phyloP scores from a whole-genome alignment of 73 alveolate genomes.

The Effrenium voratum region DNA sequence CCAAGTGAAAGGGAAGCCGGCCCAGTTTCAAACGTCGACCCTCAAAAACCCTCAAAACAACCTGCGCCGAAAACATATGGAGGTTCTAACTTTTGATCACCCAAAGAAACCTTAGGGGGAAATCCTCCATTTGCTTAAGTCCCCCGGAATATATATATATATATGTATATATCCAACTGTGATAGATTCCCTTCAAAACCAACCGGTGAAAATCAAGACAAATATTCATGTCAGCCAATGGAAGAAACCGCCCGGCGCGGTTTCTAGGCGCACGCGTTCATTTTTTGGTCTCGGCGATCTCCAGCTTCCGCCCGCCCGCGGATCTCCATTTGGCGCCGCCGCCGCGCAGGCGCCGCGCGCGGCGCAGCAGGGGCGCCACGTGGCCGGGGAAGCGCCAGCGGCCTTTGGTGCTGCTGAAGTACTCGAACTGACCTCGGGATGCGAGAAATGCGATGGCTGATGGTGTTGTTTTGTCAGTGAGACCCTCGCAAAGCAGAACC shows the following conservation, averaged over 20 bases:
- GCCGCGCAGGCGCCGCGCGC: neutral
- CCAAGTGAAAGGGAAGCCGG: no score
- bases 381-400: slow-evolving; percentile 19
- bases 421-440: slow-evolving; percentile 26
- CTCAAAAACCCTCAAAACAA: no score
- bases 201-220: neutral
- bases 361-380: neutral
- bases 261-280: neutral
- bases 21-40: no score
- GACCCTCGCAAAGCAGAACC: neutral
- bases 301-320: neutral
- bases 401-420: neutral
- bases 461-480: no score
- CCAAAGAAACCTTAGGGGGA: no score
- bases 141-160: neutral
- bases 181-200: neutral
- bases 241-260: neutral
- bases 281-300: neutral
- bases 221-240: neutral
- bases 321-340: neutral
- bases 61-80: no score
- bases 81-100: no score
- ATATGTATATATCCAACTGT: neutral
- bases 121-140: no score
- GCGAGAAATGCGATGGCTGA: no score